Percentiles rank a stretch among this genome's conserved stretches.
These are phyloP conservation scores for Zygotorulaspora sp. DNA, from an alignment of 805 yeast species.

Conservation along the genomic window DNA sequence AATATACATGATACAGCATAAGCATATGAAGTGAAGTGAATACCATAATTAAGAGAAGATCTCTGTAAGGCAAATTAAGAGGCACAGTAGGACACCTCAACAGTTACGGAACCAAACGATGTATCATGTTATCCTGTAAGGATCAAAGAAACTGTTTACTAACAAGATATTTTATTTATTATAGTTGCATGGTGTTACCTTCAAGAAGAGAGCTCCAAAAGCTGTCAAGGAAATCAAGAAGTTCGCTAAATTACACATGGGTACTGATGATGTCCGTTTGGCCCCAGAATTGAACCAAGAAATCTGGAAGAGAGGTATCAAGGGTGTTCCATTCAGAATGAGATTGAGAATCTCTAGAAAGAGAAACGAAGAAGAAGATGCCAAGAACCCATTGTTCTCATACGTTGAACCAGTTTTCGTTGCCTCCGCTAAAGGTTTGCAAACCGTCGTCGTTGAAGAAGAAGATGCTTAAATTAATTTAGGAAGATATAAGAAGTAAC, in stretches of 20 bases:
- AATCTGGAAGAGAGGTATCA: conserved; percentile 99
- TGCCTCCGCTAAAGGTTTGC: conserved; percentile 93
- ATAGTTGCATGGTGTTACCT: conserved; percentile 94
- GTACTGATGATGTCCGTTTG: conserved; percentile 97
- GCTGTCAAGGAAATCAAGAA: conserved; percentile 99
- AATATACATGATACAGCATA: too few relatives aligned
- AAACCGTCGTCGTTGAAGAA: conserved; percentile 94
- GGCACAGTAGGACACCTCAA: too few relatives aligned
- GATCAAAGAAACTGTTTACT: conserved; percentile 1
- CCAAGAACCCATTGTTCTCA: conserved; percentile 95
- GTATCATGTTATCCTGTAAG: too few relatives aligned
- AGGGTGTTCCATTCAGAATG: conserved; percentile 97
- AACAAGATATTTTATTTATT: conserved; percentile 17
- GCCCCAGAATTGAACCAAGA: conserved; percentile 98
- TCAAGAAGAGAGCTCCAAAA: conserved; percentile 99
- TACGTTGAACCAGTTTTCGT: conserved; percentile 96
- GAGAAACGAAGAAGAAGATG: conserved; percentile 99
- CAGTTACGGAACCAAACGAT: too few relatives aligned
- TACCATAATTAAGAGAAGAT: too few relatives aligned
- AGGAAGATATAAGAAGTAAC: conserved; percentile 5
- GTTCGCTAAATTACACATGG: conserved; percentile 98
- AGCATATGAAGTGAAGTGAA: too few relatives aligned
- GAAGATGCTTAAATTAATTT: conserved; percentile 42
- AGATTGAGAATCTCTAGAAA: conserved; percentile 98
- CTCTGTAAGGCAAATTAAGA: too few relatives aligned